These are phyloP conservation scores for Climacium dendroides DNA, from an alignment of 225 moss, liverwort and hornwort species.

Conservation along the genomic window DNA sequence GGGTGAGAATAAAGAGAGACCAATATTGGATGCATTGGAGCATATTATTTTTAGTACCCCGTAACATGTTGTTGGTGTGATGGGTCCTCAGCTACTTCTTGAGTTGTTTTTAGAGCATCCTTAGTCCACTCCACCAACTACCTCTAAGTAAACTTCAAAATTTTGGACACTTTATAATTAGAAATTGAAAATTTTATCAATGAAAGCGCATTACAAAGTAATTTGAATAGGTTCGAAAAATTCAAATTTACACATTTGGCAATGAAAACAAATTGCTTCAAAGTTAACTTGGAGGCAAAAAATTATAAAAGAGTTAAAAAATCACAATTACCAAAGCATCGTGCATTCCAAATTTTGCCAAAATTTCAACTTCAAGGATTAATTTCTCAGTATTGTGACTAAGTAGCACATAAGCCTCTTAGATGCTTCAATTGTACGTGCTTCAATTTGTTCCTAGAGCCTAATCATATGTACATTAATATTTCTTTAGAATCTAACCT, in stretches of 20 bases:
- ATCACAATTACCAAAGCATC: accelerated
- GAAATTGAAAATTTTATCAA: neutral
- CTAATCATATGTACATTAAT: neutral
- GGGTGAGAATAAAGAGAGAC: no score
- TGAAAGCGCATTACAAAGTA: neutral
- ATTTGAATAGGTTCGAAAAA: neutral
- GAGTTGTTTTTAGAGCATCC: no score
- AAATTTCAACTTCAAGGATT: neutral
- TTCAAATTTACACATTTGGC: neutral
- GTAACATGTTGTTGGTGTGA: no score
- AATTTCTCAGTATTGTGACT: neutral
- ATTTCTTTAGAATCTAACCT: neutral
- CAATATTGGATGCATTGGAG: no score
- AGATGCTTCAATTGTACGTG: neutral
- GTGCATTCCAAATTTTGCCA: neutral
- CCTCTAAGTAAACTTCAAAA: neutral
- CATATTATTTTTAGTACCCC: no score
- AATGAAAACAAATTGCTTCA: accelerated
- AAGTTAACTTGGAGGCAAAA: neutral
- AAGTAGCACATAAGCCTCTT: neutral
- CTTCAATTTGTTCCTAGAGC: neutral
- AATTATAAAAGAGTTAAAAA: neutral
- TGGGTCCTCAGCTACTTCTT: no score
- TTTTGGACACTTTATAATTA: accelerated
- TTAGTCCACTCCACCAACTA: no score